Evolutionary conservation across 2,329 filamentous ascomycete genomes (phyloP), one percentile per base, ranked within the genome.

Genomic region (Pezicula radicicola): DNA sequence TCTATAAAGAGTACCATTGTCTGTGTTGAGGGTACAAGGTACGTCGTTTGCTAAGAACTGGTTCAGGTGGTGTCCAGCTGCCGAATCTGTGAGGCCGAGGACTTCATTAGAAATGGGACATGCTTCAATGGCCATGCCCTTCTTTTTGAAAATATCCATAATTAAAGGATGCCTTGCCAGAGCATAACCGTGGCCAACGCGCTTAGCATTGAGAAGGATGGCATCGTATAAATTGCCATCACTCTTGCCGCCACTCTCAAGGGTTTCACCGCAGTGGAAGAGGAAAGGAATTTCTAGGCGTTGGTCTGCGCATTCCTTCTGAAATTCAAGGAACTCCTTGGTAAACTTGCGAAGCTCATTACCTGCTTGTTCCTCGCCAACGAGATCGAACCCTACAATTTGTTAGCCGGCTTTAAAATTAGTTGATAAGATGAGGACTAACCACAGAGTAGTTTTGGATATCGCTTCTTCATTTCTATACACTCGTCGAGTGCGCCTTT

Each of bases 81-180:
- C 77, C 43, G 81, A 77, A 8, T 83, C 78, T 47, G 85, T 88
- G 16, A 91, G 75, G 33, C 88, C 86, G 16, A 91, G 70, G 0
- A 91, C 74, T 72, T 91, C 88, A 62, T 91, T 91, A 1, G 86
- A 90, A 46, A 90, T 89, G 0, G 87, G 88, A 59, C 88, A 91
- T 1, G 88, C 72, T 70, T 91, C 88, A n/a, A 91, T 74, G 58
- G 86, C 89, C 33, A 91, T 79, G 9, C 76, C 74, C n/a, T 74
- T 72, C 52, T 75, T 69, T 66, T 80, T 84, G 78, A 89, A 88
- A 46, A 78, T 71, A 56, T 84, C 72, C 68, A 89, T 80, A n/a
- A 90, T 70, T 36, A 80, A 71, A 0, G 83, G 83, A 63, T 90
- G 87, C 51, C 83, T 79, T 13, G 85, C 74, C 4, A 91, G 70